Percentiles rank a stretch among this genome's conserved stretches.
phyloP scores from a whole-genome alignment of 2,329 filamentous ascomycete species.

The Colletotrichum orchidophilum region DNA sequence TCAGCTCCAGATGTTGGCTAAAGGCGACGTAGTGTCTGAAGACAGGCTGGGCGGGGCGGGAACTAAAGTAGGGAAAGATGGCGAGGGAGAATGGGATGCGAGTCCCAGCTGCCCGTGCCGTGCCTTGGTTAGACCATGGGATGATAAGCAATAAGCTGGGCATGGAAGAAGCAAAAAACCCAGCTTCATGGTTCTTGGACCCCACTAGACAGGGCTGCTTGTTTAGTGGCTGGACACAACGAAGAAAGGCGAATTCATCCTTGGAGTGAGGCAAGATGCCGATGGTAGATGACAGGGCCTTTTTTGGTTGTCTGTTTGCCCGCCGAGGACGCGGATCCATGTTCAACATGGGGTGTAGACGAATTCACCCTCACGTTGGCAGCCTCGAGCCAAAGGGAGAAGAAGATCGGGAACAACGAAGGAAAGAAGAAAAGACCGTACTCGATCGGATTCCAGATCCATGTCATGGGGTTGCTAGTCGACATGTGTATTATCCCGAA shows the following conservation, averaged over 20 bases:
- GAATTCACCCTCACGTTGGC: background rate
- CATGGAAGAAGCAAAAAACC: constrained; percentile 30
- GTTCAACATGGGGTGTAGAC: background rate
- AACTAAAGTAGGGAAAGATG: constrained; percentile 16
- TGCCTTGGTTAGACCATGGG: background rate
- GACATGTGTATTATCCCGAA: constrained; percentile 26
- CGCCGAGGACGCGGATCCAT: background rate
- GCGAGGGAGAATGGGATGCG: constrained; percentile 14
- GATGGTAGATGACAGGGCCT: background rate
- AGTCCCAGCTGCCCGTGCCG: background rate
- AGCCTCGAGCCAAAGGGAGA: background rate
- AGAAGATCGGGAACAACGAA: background rate
- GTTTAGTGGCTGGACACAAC: constrained; percentile 9
- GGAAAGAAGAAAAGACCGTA: background rate
- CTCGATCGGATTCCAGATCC: constrained; percentile 10
- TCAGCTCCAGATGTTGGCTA: constrained; percentile 6
- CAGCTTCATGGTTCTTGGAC: constrained; percentile 28
- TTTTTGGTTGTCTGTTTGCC: background rate
- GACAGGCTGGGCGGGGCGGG: background rate
- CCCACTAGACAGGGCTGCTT: constrained; percentile 7
- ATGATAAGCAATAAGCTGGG: constrained; percentile 23
- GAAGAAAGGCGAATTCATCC: constrained; percentile 15
- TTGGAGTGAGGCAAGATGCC: background rate
- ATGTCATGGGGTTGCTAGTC: constrained; percentile 26
- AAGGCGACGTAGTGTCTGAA: background rate